These are phyloP conservation scores for Effrenium voratum DNA, from an alignment of 73 alveolate species.

Conservation along the genomic window DNA sequence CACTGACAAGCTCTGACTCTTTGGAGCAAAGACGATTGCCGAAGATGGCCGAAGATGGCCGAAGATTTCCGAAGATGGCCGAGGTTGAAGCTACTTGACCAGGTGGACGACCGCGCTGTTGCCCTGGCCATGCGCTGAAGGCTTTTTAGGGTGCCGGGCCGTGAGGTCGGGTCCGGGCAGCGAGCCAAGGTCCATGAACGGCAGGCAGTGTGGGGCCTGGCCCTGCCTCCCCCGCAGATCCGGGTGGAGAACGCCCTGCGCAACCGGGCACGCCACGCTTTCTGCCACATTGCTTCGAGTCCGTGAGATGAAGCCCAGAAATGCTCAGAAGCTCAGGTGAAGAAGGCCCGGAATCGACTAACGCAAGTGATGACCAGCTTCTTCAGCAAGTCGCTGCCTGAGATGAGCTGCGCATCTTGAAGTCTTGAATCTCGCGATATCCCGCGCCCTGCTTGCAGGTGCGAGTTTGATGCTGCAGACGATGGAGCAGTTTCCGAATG, in stretches of 20 bases:
- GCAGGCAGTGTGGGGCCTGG: slow-evolving; percentile 38
- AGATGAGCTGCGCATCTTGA: no score
- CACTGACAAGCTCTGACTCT: background rate
- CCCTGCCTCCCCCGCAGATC: slow-evolving; percentile 41
- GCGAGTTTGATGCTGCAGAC: background rate
- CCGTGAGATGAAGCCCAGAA: no score
- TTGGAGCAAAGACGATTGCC: background rate
- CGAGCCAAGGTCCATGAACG: background rate
- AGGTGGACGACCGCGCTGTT: background rate
- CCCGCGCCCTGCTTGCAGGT: no score
- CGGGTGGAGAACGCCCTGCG: slow-evolving; percentile 79
- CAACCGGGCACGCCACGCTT: slow-evolving; percentile 25
- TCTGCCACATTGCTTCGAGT: background rate
- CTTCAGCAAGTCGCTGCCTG: no score
- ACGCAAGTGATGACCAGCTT: slow-evolving; percentile 27
- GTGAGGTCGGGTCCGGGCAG: no score
- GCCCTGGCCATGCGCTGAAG: background rate
- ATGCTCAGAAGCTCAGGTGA: background rate
- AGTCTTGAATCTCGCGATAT: no score
- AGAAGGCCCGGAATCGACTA: slow-evolving; percentile 66
- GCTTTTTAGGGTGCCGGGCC: no score
- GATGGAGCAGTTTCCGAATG: slow-evolving; percentile 29
- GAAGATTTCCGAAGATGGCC: background rate
- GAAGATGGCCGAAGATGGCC: background rate
- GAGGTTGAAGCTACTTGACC: background rate